These are phyloP conservation scores for Pittosporum tobira DNA, from an alignment of 129 eudicot species.

Conservation along the genomic window DNA sequence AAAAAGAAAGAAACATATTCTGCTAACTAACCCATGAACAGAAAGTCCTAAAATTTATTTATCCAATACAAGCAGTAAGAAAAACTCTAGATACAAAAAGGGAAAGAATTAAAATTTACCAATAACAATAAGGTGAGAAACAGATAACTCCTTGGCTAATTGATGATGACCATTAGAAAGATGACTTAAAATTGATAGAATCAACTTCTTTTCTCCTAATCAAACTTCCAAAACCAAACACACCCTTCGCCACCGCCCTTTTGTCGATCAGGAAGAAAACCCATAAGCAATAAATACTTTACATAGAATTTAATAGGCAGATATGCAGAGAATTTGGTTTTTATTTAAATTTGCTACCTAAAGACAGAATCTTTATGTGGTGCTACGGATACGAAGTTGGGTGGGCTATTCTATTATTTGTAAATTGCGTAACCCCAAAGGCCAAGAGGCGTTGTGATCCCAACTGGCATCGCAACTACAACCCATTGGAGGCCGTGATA, in stretches of 20 bases:
- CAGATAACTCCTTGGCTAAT: conserved; percentile 77
- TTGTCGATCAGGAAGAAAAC: conserved; percentile 39
- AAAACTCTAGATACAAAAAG: not conserved
- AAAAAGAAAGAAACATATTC: too few relatives aligned
- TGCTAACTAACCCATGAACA: not conserved
- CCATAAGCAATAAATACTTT: too few relatives aligned
- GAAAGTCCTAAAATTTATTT: not conserved
- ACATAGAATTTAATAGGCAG: not conserved
- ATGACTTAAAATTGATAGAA: conserved; percentile 46
- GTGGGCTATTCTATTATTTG: too few relatives aligned
- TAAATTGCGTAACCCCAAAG: too few relatives aligned
- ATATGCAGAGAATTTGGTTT: not conserved
- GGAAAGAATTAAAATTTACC: conserved; percentile 30
- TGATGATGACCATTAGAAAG: conserved; percentile 51
- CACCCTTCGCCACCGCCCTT: conserved; percentile 24
- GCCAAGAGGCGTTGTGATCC: conserved; percentile 87
- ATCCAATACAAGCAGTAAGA: not conserved
- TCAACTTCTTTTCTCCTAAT: conserved; percentile 94
- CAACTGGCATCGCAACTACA: conserved; percentile 71
- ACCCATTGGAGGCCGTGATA: conserved; percentile 79
- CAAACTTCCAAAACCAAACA: conserved; percentile 40
- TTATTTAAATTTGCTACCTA: not conserved
- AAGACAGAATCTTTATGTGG: too few relatives aligned
- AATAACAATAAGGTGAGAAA: conserved; percentile 77
- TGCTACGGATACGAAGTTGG: too few relatives aligned